Percentiles rank a stretch among this genome's conserved stretches.
Conservation (phyloP, 2,329 filamentous ascomycete genomes). For the Colletotrichum limetticola region DNA sequence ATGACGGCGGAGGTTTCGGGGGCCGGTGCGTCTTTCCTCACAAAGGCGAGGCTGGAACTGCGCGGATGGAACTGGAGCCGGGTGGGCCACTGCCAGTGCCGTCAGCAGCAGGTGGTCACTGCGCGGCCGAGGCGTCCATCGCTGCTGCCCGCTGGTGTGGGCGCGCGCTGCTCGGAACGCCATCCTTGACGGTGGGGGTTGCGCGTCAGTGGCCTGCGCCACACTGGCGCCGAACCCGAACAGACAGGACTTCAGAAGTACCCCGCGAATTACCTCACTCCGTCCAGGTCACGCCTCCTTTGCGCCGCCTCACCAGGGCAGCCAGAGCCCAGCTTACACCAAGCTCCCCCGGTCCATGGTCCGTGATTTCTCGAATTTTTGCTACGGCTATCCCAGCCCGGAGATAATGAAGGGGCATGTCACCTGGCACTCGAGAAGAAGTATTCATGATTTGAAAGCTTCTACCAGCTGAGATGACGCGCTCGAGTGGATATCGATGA, state of each 20-base stretch:
- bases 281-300: constrained; percentile 6
- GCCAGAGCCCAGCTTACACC: not conserved
- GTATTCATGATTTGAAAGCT: not conserved
- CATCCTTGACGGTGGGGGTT: constrained; percentile 22
- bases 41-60: constrained; percentile 8
- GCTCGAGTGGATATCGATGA: not conserved
- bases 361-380: not conserved
- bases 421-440: not conserved
- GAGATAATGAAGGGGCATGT: not conserved
- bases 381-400: constrained; percentile 9
- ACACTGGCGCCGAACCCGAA: constrained; percentile 19
- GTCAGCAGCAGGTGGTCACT: constrained; percentile 6
- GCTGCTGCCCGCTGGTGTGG: too few species aligned
- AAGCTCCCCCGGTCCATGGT: not conserved
- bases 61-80: not conserved
- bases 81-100: not conserved
- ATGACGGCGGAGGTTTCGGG: constrained; percentile 24
- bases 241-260: not conserved
- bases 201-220: constrained; percentile 30
- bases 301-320: not conserved
- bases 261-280: constrained; percentile 24
- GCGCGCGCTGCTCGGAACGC: constrained; percentile 2
- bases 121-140: not conserved
- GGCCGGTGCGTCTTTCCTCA: constrained; percentile 6
- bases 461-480: not conserved